A percentile compares a stretch with the other conserved stretches of the same genome.
phyloP scores from a whole-genome alignment of 176 grass and related monocot species.

The Guadua angustifolia region DNA sequence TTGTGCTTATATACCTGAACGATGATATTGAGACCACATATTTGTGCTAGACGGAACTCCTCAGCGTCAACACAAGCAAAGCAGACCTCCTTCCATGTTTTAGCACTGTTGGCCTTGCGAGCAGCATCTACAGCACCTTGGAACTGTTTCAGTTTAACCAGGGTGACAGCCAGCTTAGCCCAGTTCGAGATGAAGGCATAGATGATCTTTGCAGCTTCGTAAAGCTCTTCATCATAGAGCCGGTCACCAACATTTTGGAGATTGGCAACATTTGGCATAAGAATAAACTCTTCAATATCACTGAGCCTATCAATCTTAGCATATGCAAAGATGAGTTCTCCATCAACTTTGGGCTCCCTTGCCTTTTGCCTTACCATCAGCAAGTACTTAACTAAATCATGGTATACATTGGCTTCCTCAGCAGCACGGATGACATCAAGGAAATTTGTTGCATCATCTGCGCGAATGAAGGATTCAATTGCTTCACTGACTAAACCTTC shows the following conservation, averaged over 20 bases:
- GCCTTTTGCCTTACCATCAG: constrained; percentile 92
- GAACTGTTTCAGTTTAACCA: constrained; percentile 94
- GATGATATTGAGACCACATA: constrained; percentile 95
- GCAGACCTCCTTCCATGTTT: constrained; percentile 97
- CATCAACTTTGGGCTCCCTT: constrained; percentile 80
- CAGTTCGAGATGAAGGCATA: constrained; percentile 98
- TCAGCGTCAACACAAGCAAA: constrained; percentile 98
- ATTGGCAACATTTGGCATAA: constrained; percentile 99
- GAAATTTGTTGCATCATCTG: constrained; percentile 87
- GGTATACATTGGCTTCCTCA: constrained; percentile 77
- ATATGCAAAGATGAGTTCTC: constrained; percentile 95
- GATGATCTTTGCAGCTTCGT: constrained; percentile 99
- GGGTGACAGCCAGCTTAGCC: constrained; percentile 90
- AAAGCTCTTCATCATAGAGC: constrained; percentile 87
- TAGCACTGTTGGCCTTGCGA: constrained; percentile 93
- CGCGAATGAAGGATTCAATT: constrained; percentile 97
- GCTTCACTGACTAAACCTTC: constrained; percentile 93
- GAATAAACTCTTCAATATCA: constrained; percentile 97
- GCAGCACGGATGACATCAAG: constrained; percentile 86
- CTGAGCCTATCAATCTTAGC: constrained; percentile 90
- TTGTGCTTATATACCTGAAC: constrained; percentile 68
- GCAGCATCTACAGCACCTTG: constrained; percentile 98
- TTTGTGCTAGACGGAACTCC: constrained; percentile 94
- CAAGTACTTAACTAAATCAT: constrained; percentile 84
- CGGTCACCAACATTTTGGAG: constrained; percentile 95